Evolutionary conservation across 352 stramenopile genomes (phyloP), one percentile per base, ranked within the genome.

Genomic region (Phytophthora idaei): DNA sequence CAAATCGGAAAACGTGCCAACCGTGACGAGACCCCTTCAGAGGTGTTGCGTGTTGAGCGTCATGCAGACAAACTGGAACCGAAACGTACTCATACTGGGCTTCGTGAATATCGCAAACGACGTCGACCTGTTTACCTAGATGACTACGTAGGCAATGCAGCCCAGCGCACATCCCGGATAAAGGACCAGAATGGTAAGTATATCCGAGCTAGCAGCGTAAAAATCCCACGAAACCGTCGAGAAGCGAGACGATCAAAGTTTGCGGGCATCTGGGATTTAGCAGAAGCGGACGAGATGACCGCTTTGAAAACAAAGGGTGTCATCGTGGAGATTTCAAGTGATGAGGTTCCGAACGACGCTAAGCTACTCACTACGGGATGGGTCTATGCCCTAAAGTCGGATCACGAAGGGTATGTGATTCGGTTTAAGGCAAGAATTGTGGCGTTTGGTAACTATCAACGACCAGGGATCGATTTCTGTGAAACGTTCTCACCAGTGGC

Each of bases 381-480:
- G 54, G 28, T 61, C 4, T 61, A 52, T 45, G 55, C 5, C 12
- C 5, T 62, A 4, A 62, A 55, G 12, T 39, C 44, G 17, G 49
- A 59, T 31, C 29, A 66, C 11, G 29, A 44, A 42, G 49, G 50
- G 2, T 67, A 60, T 42, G 41, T 50, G 2, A 55, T 55, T 29
- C 28, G 49, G 1, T 53, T 59, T 34, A 58, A 59, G 5, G 59
- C 41, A 17, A 34, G 59, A 15, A 45, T 59, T 27, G 41, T 66
- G 31, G 59, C 59, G 5, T 15, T 58, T 39, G 59, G 34, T 12
- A 48, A 48, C 17, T 28, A 48, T 8, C 42, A 28, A 21, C 15
- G 42, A 27, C n/a, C 42, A 48, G 42, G 42, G 7, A 48, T 48
- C 11, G 14, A 48, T n/a, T 48, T 48, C 7, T 11, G 15, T 11